Percentiles rank a stretch among this genome's conserved stretches.
Evolutionary conservation across 805 yeast genomes (phyloP).

Genomic region (Candida nitratophila): DNA sequence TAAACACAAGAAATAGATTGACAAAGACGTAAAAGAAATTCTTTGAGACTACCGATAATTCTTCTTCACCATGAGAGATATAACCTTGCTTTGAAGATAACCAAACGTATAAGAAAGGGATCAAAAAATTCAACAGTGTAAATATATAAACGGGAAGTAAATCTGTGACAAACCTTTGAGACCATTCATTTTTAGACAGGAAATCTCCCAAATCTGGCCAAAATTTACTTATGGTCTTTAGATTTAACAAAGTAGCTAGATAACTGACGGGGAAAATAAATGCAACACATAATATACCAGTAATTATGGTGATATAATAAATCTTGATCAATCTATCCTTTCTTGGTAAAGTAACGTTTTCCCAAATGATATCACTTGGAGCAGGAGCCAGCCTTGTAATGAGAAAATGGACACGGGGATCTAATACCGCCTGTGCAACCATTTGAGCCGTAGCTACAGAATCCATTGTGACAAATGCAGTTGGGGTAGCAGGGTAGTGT

Average conservation of each 20-base stretch:
- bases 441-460: constrained; percentile 93
- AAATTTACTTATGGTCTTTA: constrained; percentile 67
- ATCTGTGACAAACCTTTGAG: constrained; percentile 76
- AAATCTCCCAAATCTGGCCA: constrained; percentile 79
- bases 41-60: constrained; percentile 80
- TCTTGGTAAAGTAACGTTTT: constrained; percentile 74
- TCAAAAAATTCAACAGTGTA: constrained; percentile 71
- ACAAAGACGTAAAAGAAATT: constrained; percentile 94
- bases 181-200: constrained; percentile 59
- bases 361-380: constrained; percentile 94
- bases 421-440: constrained; percentile 92
- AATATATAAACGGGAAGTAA: constrained; percentile 86
- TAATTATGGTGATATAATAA: constrained; percentile 56
- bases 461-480: constrained; percentile 93
- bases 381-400: constrained; percentile 89
- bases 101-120: constrained; percentile 84
- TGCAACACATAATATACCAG: constrained; percentile 62
- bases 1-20: constrained; percentile 87
- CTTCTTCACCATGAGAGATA: constrained; percentile 89
- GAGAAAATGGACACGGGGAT: constrained; percentile 78
- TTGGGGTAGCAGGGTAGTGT: constrained; percentile 76
- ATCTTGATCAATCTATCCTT: constrained; percentile 60
- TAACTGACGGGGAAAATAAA: constrained; percentile 80
- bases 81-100: constrained; percentile 80
- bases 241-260: constrained; percentile 73